Conservation (phyloP, 768 basidiomycete genomes). For the Cystofilobasidium ferigula region DNA sequence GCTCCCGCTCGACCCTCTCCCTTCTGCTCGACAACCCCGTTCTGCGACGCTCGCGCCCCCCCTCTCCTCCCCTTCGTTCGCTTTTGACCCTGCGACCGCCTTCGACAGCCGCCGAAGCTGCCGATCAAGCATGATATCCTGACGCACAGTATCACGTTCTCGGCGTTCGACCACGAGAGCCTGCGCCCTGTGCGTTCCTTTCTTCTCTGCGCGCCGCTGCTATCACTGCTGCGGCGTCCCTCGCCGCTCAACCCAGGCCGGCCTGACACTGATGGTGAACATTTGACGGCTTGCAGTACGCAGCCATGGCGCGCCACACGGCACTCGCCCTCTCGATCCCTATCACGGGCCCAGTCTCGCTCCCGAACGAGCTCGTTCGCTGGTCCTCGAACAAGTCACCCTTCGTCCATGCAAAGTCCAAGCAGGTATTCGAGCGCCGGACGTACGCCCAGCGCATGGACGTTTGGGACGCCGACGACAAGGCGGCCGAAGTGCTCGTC, state of each 20-base stretch:
- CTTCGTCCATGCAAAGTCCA: conserved; percentile 19
- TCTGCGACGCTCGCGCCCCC: not conserved
- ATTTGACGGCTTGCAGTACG: too few species aligned
- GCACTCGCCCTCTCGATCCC: conserved; percentile 23
- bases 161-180: conserved; percentile 7
- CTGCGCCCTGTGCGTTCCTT: conserved; percentile 15
- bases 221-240: too few species aligned
- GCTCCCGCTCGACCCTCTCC: not conserved
- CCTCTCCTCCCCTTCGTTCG: not conserved
- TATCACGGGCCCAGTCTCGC: conserved; percentile 8
- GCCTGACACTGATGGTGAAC: too few species aligned
- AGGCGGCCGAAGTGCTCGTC: conserved; percentile 22
- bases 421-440: conserved; percentile 21
- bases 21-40: not conserved
- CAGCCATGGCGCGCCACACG: conserved; percentile 21
- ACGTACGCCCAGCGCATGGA: conserved; percentile 8
- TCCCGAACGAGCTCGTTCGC: conserved; percentile 4
- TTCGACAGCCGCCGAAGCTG: conserved; percentile 19
- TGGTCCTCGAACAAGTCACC: conserved; percentile 19
- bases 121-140: conserved; percentile 16
- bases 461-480: conserved; percentile 24
- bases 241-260: not conserved
- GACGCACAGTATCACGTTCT: conserved; percentile 25
- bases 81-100: too few species aligned
- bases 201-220: too few species aligned